Base-by-base conservation (phyloP, 768 basidiomycete genomes). In the Trametes meyenii region DNA sequence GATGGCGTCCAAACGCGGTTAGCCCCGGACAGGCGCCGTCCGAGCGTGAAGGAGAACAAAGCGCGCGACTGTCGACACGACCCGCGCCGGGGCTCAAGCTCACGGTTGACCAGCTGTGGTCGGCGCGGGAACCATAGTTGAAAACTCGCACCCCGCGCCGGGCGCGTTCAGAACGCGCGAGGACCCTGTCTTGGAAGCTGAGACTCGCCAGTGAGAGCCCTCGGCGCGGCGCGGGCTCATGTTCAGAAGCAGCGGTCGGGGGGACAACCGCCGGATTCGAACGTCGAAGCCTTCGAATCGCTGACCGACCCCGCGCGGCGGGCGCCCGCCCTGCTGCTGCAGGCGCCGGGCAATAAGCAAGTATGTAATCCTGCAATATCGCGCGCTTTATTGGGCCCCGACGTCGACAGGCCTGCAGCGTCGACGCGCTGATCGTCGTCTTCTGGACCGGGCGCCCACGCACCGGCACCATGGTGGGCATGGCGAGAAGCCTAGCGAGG, bases 1-100 rank as follows among this genome's bases (percentile, higher is more conserved):
- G 57, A 50, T 29, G 11, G 40, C n/a, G 40, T 49, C 57, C 57
- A 58, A 35, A 58, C 14, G 40, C 40, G 40, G 57, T 58, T 58
- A 58, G 57, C 8, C 49, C 40, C 57, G 57, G 57, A 44, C 19
- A 17, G 11, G 5, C 14, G 57, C 57, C 39, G 17, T 2, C 6
- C 49, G n/a, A n/a, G n/a, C n/a, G n/a, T n/a, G n/a, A n/a, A n/a
- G n/a, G n/a, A n/a, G n/a, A n/a, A n/a, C 57, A 49, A 23, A n/a
- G 29, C 35, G 10, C 17, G 33, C 14, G 23, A 21, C 44, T 13
- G 17, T 44, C 55, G 38, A 23, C 13, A 8, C 33, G 8, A 13
- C 48, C 6, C 21, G 5, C 46, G 23, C 46, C 46, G 23, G 5
- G 24, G 13, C 14, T 17, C 29, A n/a, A 40, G 39, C 38, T 14